phyloP scores from a whole-genome alignment of 495 filamentous ascomycete species.

The Entonaema liquescens region DNA sequence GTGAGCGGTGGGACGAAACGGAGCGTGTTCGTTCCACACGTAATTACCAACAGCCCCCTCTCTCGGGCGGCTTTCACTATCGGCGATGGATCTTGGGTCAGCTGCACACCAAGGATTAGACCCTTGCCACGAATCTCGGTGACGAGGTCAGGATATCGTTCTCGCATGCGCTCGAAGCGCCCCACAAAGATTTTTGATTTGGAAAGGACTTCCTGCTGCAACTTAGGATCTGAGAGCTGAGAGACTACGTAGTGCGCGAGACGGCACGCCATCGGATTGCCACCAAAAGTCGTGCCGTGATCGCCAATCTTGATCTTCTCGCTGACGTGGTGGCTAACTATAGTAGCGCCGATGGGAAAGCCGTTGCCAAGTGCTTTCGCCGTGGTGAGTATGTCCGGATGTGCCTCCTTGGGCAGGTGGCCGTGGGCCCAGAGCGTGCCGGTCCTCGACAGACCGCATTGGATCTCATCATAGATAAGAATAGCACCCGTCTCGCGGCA shows the following conservation, averaged over 20 bases:
- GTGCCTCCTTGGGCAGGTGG: constrained; percentile 74
- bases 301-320: constrained; percentile 90
- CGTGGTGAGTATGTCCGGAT: constrained; percentile 92
- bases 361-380: constrained; percentile 98
- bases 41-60: constrained; percentile 88
- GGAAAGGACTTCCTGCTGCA: constrained; percentile 69
- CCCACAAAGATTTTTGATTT: constrained; percentile 72
- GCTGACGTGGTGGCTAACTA: constrained; percentile 79
- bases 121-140: constrained; percentile 83
- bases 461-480: constrained; percentile 95
- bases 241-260: constrained; percentile 84
- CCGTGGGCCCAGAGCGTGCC: constrained; percentile 89
- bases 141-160: constrained; percentile 75
- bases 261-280: constrained; percentile 88
- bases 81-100: constrained; percentile 71
- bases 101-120: constrained; percentile 84
- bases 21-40: constrained; percentile 86
- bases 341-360: constrained; percentile 90
- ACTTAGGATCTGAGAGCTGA: constrained; percentile 69
- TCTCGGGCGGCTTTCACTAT: constrained; percentile 88
- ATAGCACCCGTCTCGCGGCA: constrained; percentile 90
- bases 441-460: constrained; percentile 89
- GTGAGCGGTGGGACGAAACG: constrained; percentile 86
- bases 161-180: constrained; percentile 68
- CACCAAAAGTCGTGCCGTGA: constrained; percentile 96